phyloP scores from a whole-genome alignment of 176 grass and related monocot species.

The Bonia amplexicaulis region DNA sequence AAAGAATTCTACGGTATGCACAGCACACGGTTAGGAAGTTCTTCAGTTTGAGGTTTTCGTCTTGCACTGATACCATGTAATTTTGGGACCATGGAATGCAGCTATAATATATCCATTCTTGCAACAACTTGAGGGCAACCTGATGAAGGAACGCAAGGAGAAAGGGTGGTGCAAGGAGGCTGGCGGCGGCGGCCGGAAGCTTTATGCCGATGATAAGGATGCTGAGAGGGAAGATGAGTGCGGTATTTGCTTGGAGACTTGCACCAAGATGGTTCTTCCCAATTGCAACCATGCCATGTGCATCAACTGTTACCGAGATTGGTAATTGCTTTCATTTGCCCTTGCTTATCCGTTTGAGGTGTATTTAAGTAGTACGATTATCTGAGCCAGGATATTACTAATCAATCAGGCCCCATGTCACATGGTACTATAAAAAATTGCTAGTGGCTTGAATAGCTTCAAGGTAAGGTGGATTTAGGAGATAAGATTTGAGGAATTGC shows the following conservation, averaged over 20 bases:
- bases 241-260: conserved; percentile 90
- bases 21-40: background rate
- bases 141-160: conserved; percentile 65
- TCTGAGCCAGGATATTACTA: conserved; percentile 17
- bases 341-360: conserved; percentile 37
- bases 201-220: conserved; percentile 53
- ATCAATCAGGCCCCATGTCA: conserved; percentile 33
- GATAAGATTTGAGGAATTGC: background rate
- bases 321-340: conserved; percentile 40
- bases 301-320: conserved; percentile 93
- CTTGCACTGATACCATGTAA: background rate
- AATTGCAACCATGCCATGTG: conserved; percentile 96
- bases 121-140: conserved; percentile 81
- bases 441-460: conserved; percentile 19
- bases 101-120: conserved; percentile 94
- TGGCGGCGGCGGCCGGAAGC: conserved; percentile 42
- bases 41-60: conserved; percentile 1
- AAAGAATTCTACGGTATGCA: conserved; percentile 83
- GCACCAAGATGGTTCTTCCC: conserved; percentile 94
- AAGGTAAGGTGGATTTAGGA: conserved; percentile 1
- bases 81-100: conserved; percentile 44
- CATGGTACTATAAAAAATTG: conserved; percentile 32
- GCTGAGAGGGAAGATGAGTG: conserved; percentile 86
- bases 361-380: conserved; percentile 14
- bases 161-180: conserved; percentile 59